phyloP scores from a whole-genome alignment of 768 basidiomycete genomes.

The Crassisporium funariophilum region DNA sequence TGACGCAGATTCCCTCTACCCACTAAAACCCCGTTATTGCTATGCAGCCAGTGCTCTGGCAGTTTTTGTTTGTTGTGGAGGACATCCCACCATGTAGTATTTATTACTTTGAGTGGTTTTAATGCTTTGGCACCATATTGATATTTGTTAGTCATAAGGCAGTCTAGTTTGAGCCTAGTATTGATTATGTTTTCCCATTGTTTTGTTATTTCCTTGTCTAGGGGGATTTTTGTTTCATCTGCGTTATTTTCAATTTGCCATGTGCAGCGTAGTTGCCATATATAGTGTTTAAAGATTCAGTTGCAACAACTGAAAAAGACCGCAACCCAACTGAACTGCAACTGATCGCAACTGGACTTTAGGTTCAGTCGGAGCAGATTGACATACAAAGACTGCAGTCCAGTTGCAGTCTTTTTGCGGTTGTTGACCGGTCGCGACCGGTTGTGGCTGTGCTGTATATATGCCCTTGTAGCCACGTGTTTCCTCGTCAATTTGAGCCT shows the following conservation, averaged over 20 bases:
- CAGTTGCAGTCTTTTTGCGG: too few species aligned
- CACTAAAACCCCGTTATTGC: too few species aligned
- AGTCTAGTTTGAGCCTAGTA: not conserved
- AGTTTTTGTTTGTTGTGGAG: not conserved
- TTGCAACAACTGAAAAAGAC: conserved; percentile 5
- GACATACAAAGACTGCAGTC: too few species aligned
- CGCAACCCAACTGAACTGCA: too few species aligned
- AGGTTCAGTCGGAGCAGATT: too few species aligned
- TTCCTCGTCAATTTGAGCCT: too few species aligned
- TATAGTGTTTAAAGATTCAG: conserved; percentile 9
- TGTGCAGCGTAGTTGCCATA: conserved; percentile 12
- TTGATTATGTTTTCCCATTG: not conserved
- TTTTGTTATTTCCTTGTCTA: not conserved
- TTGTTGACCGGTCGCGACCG: too few species aligned
- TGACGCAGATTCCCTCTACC: too few species aligned
- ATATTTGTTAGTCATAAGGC: conserved; percentile 1
- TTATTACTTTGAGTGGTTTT: too few species aligned
- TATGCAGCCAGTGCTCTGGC: not conserved
- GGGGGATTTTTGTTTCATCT: not conserved
- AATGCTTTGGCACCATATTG: not conserved
- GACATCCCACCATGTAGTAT: conserved; percentile 4
- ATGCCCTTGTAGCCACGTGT: too few species aligned
- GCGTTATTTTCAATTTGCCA: conserved; percentile 8
- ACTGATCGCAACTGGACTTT: too few species aligned
- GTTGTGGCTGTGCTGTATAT: too few species aligned